A percentile compares a stretch with the other conserved stretches of the same genome.
These are phyloP conservation scores for Kitagawia praeruptora DNA, from an alignment of 129 eudicot genomes.

Conservation along the genomic window DNA sequence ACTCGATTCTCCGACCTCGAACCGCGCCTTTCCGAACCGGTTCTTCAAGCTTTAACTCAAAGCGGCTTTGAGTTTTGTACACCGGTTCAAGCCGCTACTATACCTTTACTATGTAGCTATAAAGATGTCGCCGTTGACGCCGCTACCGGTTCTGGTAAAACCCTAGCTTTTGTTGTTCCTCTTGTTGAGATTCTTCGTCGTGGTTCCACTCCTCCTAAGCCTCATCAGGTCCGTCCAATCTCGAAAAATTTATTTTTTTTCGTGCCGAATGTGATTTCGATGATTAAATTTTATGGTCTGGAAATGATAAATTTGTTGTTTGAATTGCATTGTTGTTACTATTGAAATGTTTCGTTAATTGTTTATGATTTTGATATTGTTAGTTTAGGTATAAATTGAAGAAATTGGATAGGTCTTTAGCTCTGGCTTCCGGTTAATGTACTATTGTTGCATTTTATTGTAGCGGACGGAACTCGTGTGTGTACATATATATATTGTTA, in stretches of 20 bases:
- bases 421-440: not conserved
- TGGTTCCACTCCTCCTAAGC: constrained; percentile 43
- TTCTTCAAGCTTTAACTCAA: constrained; percentile 40
- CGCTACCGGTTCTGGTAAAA: constrained; percentile 98
- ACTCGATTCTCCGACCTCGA: constrained; percentile 81
- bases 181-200: constrained; percentile 93
- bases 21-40: constrained; percentile 61
- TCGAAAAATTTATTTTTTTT: not conserved
- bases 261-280: not conserved
- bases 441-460: not conserved
- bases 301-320: no score
- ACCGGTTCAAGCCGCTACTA: constrained; percentile 92
- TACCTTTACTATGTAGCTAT: constrained; percentile 74
- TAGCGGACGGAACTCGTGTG: not conserved
- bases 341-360: not conserved
- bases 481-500: no score
- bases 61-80: constrained; percentile 78
- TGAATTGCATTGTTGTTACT: not conserved
- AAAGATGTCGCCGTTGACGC: constrained; percentile 97
- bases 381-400: not conserved
- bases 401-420: not conserved
- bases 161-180: constrained; percentile 90
- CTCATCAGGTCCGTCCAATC: constrained; percentile 49
- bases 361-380: no score
- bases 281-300: no score